A percentile compares a stretch with the other conserved stretches of the same genome.
These are phyloP conservation scores for Syzygium syzygioides DNA, from an alignment of 441 rosid genomes.

Conservation along the genomic window DNA sequence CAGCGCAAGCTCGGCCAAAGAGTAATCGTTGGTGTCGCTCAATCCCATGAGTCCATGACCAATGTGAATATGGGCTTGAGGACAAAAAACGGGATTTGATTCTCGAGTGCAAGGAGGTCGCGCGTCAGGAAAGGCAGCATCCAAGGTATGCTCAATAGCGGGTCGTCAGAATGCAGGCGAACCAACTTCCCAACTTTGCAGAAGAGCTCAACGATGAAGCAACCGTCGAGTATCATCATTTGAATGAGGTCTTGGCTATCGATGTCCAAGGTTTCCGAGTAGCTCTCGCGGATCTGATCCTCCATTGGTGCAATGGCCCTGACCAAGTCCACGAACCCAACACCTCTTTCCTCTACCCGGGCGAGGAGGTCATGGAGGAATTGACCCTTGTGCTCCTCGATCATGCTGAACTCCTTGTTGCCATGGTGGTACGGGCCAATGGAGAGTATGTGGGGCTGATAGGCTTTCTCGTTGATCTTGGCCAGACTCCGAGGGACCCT, in stretches of 20 bases:
- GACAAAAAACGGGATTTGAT: slow-evolving; percentile 36
- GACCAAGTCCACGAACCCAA: slow-evolving; percentile 12
- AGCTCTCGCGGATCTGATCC: slow-evolving; percentile 22
- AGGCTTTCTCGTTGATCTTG: slow-evolving; percentile 37
- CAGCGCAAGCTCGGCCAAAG: slow-evolving; percentile 18
- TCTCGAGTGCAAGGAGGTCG: slow-evolving; percentile 33
- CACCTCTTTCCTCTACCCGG: not conserved
- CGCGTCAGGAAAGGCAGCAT: slow-evolving; percentile 19
- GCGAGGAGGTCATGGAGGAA: slow-evolving; percentile 20
- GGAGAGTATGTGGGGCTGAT: slow-evolving; percentile 58
- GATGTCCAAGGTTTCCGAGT: slow-evolving; percentile 18
- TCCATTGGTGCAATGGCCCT: slow-evolving; percentile 16
- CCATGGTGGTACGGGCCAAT: slow-evolving; percentile 57
- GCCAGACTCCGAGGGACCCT: slow-evolving; percentile 52
- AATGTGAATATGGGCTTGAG: slow-evolving; percentile 20
- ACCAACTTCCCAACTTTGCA: slow-evolving; percentile 21
- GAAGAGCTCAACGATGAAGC: slow-evolving; percentile 33
- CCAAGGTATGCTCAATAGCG: slow-evolving; percentile 31
- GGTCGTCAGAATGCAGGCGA: slow-evolving; percentile 9
- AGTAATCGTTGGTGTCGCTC: not conserved
- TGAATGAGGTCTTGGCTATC: slow-evolving; percentile 15
- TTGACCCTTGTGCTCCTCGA: slow-evolving; percentile 40
- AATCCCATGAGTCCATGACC: not conserved
- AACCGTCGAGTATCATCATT: slow-evolving; percentile 43
- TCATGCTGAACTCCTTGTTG: slow-evolving; percentile 22